Evolutionary conservation across 2,329 filamentous ascomycete genomes (phyloP).

Genomic region (Fusarium cicatricum): DNA sequence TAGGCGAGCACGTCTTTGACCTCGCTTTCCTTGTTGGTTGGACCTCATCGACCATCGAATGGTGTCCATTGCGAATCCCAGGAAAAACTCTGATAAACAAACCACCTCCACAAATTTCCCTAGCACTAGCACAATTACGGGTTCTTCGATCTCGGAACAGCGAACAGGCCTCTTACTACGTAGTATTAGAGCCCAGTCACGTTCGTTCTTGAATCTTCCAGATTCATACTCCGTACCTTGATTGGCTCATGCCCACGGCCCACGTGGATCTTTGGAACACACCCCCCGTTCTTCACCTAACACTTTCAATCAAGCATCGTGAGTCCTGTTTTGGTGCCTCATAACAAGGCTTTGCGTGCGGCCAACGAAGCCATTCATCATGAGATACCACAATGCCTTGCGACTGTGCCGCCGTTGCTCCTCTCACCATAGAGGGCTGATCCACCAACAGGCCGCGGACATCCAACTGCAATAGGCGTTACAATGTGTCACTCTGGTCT

Average conservation of each 20-base stretch:
- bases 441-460: not conserved
- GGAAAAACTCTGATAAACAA: constrained; percentile 30
- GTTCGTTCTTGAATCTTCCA: not conserved
- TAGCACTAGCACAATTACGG: constrained; percentile 14
- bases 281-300: constrained; percentile 3
- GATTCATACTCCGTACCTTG: not conserved
- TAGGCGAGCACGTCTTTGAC: constrained; percentile 6
- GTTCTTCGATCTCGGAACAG: constrained; percentile 8
- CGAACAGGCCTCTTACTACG: constrained; percentile 24
- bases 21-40: constrained; percentile 9
- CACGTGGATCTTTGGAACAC: constrained; percentile 12
- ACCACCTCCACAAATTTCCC: constrained; percentile 9
- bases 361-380: constrained; percentile 6
- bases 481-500: constrained; percentile 1
- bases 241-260: constrained; percentile 3
- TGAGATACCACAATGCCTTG: not conserved
- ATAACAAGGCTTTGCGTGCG: constrained; percentile 2
- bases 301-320: constrained; percentile 20
- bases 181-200: constrained; percentile 16
- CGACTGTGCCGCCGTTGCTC: not conserved
- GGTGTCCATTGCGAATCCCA: constrained; percentile 22
- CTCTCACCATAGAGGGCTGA: not conserved
- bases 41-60: not conserved
- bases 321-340: constrained; percentile 15
- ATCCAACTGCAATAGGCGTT: not conserved